Evolutionary conservation across 441 rosid genomes (phyloP), one percentile per base, ranked within the genome.

Genomic region (Iberis amara): DNA sequence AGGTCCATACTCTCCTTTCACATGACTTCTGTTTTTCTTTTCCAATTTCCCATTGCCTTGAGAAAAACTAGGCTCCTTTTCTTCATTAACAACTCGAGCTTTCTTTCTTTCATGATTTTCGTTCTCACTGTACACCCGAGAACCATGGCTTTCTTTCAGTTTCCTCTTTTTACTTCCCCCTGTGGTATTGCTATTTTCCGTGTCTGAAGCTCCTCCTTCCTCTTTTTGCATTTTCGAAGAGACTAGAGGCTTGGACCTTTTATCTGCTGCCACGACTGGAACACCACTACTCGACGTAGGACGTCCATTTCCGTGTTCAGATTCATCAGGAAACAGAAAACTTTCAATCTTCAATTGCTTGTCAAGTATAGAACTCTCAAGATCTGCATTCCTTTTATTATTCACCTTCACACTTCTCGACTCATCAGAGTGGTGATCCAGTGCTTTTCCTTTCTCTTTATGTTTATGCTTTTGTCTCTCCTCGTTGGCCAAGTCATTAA

Each of bases 261-360:
- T 65, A 50, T 76, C 82, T 35, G 69, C 62, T 18, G 76, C 57
- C 32, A 47, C 42, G 43, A 69, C 47, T 58, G 73, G 80, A 23
- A 74, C 68, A 64, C 81, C 79, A 59, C 73, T 74, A 71, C 70
- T 73, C 7, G 72, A 63, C 51, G 76, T 69, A 62, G 76, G 75
- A 61, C 65, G 83, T 31, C 62, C 70, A 65, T 79, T 76, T 63
- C 65, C 76, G 58, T 65, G 68, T 47, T 76, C 79, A 68, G 73
- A 56, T 71, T 78, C 84, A 44, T 70, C 72, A 45, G 72, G 62
- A 64, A 51, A 63, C 39, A 49, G 65, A 54, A 65, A 42, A 61
- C 44, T 74, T 68, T 79, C 92, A 54, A 64, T 64, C 66, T 76
- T 85, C 51, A 73, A 56, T 77, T 86, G 89, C 82, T 94, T 86